Evolutionary conservation across 1,139 yeast species (phyloP), one percentile per base, ranked within the genome.

Genomic region (Yamadazyma trypodendri): DNA sequence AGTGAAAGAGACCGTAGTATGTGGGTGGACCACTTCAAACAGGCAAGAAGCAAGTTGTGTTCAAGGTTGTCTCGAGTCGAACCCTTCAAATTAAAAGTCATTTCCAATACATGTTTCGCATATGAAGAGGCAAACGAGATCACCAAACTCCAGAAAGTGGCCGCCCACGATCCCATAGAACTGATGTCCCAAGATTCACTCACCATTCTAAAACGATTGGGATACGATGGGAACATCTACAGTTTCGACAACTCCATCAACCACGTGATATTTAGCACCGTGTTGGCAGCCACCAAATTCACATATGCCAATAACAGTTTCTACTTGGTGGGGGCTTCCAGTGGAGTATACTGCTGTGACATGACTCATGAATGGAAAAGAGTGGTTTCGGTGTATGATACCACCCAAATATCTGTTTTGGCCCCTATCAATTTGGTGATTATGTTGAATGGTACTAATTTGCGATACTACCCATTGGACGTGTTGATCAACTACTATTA

Each of bases 131-230:
- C 68, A 8, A 74, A 69, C 35, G 67, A 72, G n/a, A 76, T 85
- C 0, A 55, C 58, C 3, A 79, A 77, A 45, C 56, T 84, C 31
- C 89, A 85, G 2, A 65, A 81, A 2, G 74, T 79, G 39, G 73
- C 82, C 0, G 72, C 77, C n/a, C 73, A 76, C 13, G 86, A 87
- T 23, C 84, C 83, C 1, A 57, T 85, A 16, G 81, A 80, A 44
- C 57, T 69, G 5, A 77, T 80, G 4, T 54, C 63, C 0, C 44
- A 39, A 2, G 62, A 59, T 23, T 56, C 68, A 1, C 34, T 54
- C 16, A 42, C 39, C 1, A 54, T 51, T 14, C 38, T 65, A 32
- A 47, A 42, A 6, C 36, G 39, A 3, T 47, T 60, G 38, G 67
- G 65, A 3, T 56, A 52, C 34, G 39, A 42, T n/a, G 55, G 50